Conservation (phyloP, 1,284 basidiomycete genomes). For the Melampsora americana region DNA sequence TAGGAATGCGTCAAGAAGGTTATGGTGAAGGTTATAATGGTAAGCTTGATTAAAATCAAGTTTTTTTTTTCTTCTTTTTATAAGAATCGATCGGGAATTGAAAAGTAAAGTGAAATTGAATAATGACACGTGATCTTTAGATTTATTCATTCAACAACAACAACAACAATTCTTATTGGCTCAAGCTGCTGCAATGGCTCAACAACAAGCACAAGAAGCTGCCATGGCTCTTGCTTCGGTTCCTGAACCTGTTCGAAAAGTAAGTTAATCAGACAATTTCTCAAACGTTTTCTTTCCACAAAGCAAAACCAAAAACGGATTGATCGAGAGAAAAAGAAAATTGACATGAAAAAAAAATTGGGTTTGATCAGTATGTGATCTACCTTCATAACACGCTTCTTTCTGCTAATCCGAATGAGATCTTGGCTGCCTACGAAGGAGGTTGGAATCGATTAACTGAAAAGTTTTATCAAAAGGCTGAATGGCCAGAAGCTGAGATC, state of each 20-base stretch:
- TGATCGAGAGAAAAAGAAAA: background rate
- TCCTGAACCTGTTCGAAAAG: conserved; percentile 53
- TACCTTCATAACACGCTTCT: conserved; percentile 52
- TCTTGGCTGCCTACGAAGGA: conserved; percentile 85
- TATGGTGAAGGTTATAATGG: conserved; percentile 43
- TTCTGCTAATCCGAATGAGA: conserved; percentile 60
- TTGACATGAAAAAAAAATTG: background rate
- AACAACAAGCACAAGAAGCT: conserved; percentile 50
- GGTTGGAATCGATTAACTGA: conserved; percentile 96
- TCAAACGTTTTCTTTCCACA: background rate
- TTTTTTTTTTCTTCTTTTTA: background rate
- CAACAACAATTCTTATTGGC: conserved; percentile 39
- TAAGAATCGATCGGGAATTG: too few relatives aligned
- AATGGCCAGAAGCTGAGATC: conserved; percentile 96
- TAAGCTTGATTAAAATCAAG: background rate
- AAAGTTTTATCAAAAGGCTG: conserved; percentile 86
- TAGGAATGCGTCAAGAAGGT: conserved; percentile 36
- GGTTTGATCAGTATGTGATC: conserved; percentile 49
- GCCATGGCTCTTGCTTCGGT: conserved; percentile 51
- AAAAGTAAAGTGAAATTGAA: background rate
- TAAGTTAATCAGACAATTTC: background rate
- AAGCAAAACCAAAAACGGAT: background rate
- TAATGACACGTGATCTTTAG: conserved; percentile 7
- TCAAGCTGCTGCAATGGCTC: conserved; percentile 48
- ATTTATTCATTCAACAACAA: conserved; percentile 38